Evolutionary conservation across 371 early-diverging fungal species (phyloP), one percentile per base, ranked within the genome.

Genomic region (Dinochytrium kinnereticum): DNA sequence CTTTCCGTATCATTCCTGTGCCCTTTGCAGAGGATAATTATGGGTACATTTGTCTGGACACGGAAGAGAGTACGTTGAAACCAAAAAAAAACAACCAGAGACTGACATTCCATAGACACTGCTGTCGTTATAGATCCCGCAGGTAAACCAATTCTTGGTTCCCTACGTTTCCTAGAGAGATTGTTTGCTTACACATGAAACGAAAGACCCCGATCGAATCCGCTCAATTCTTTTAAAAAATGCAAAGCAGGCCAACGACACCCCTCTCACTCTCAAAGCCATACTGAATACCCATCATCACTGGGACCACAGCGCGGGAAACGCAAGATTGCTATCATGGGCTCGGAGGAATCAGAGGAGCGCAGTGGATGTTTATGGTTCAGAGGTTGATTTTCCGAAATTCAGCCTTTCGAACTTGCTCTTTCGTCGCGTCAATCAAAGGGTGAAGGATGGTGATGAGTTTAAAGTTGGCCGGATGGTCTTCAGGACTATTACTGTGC

Each of bases 221-320:
- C n/a, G 10, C 7, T 53, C 55, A 5, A 53, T 53, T 26, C 55
- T 53, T 26, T 26, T n/a, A 7, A 53, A 53, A 26, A 13, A 53
- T 5, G 10, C 55, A 15, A 13, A 53, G 24, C 5, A 13, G 26
- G 5, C 44, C 19, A 19, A 19, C 7, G 44, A 19, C 44, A 7
- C 44, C 44, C 19, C 55, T n/a, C 55, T 26, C 55, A 53, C 26
- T 26, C n/a, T 53, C 55, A 40, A 38, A 26, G 72, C 65, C 31
- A 64, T 71, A 19, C 71, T 70, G 30, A 39, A 39, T 13, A 71
- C 72, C 0, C 72, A 71, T 53, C 72, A 71, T 36, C 72, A 71
- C 15, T 71, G 72, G 72, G 72, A 71, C 66, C 72, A 71, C 31
- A 44, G 59, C 10, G 65, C 37, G 17, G 53, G 51, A 21, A 51